phyloP scores from a whole-genome alignment of 2,329 filamentous ascomycete genomes.

The Diaporthe citrichinensis region DNA sequence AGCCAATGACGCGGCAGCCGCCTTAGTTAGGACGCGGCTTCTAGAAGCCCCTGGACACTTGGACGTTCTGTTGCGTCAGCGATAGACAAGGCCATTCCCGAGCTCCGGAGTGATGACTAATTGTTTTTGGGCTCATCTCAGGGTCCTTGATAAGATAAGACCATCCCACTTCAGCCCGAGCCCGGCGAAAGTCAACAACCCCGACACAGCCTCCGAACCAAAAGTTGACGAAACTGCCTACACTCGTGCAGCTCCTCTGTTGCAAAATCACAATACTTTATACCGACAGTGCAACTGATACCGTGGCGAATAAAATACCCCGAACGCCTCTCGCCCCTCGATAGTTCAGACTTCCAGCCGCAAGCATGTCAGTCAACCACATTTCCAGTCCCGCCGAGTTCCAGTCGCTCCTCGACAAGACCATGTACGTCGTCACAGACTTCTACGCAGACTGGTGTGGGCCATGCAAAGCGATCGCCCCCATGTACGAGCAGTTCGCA shows the following conservation, averaged over 20 bases:
- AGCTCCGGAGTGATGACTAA: background rate
- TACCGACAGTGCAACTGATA: too few species aligned
- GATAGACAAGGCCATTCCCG: background rate
- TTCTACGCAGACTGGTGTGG: slow-evolving; percentile 74
- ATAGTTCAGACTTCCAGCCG: background rate
- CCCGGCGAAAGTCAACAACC: background rate
- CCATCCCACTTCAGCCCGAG: slow-evolving; percentile 22
- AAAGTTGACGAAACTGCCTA: background rate
- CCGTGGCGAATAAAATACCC: background rate
- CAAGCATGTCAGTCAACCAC: slow-evolving; percentile 49
- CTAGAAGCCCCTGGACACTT: slow-evolving; percentile 10
- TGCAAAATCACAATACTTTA: background rate
- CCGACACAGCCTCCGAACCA: background rate
- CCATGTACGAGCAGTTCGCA: slow-evolving; percentile 66
- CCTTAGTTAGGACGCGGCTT: background rate
- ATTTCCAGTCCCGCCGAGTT: slow-evolving; percentile 63
- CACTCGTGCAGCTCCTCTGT: too few species aligned
- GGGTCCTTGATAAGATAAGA: slow-evolving; percentile 38
- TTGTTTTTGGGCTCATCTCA: background rate
- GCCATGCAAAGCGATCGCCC: slow-evolving; percentile 72
- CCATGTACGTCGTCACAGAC: slow-evolving; percentile 68
- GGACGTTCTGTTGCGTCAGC: background rate
- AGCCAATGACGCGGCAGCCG: background rate
- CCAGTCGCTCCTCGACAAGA: slow-evolving; percentile 61
- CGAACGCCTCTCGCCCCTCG: background rate